phyloP scores from a whole-genome alignment of 129 eudicot species.

The Cynara cardunculus region DNA sequence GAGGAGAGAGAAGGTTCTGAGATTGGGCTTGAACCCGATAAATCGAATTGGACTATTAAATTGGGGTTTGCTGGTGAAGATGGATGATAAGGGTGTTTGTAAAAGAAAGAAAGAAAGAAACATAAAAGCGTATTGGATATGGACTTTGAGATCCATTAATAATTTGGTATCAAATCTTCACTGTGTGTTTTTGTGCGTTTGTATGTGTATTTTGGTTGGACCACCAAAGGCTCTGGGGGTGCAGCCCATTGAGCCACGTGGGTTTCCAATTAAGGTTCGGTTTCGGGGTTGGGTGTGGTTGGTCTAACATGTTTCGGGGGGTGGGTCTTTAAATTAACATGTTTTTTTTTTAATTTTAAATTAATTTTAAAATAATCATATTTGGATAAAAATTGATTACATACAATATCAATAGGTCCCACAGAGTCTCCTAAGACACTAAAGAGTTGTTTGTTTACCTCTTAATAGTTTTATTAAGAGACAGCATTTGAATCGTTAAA shows the following conservation, averaged over 20 bases:
- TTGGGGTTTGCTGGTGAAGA: slow-evolving; percentile 26
- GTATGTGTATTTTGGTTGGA: background rate
- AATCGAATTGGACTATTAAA: slow-evolving; percentile 38
- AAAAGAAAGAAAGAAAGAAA: background rate
- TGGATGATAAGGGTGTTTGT: slow-evolving; percentile 7
- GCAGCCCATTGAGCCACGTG: slow-evolving; percentile 14
- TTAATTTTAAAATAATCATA: no score
- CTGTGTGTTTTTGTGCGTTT: background rate
- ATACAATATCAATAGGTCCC: no score
- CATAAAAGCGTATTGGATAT: slow-evolving; percentile 46
- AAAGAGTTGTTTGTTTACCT: no score
- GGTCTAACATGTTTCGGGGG: no score
- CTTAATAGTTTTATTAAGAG: no score
- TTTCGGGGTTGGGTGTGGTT: background rate
- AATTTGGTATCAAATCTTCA: background rate
- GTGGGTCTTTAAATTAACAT: background rate
- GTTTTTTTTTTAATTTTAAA: no score
- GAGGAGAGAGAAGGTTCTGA: slow-evolving; percentile 25
- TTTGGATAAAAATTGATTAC: no score
- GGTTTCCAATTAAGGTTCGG: background rate
- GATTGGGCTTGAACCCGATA: slow-evolving; percentile 47
- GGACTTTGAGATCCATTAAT: slow-evolving; percentile 56
- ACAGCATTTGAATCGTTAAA: no score
- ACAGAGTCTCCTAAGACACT: no score
- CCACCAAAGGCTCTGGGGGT: slow-evolving; percentile 21